Base-by-base conservation (phyloP, 1,139 yeast genomes). In the Debaryomyces fabryi region DNA sequence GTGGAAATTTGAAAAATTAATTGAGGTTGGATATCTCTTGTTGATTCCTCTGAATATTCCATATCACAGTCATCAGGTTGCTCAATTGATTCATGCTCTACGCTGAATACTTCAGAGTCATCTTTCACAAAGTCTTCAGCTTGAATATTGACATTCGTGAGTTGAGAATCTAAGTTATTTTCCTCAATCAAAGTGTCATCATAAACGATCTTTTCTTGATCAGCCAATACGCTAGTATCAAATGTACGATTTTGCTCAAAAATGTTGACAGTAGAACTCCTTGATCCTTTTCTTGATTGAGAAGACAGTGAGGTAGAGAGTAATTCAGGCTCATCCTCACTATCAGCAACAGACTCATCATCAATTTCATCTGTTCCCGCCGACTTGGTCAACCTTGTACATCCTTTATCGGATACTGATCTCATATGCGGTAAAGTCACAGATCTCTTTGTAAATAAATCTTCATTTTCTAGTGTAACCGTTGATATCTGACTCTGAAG, bases 261-360 rank as follows among this genome's bases (percentile, higher is more conserved):
- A 6, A 4, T 9, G n/a, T 29, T 30, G 8, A 13, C 13, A n/a
- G 27, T 40, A 9, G 43, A 40, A 18, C 43, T 29, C 20, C 43
- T 18, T 18, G 43, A 40, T 18, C n/a, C 20, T 18, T 23, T 25
- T 27, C 18, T 20, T 20, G 46, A 20, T 29, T 29, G 46, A n/a
- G 46, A 40, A 9, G 37, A 9, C 43, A 20, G 37, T n/a, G 34
- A 33, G 6, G 41, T 35, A 5, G 42, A 34, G 9, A 50, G 42
- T 15, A 51, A n/a, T 12, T 52, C 58, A 3, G 50, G 55, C 23
- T 54, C 58, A 7, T 48, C 56, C 36, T 53, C 58, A 39, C 58
- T 54, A 39, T 54, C 51, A n/a, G 39, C 58, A 3, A 53, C 41
- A 2, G 43, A 27, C 9, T 47, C 50, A 9, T 36, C 50, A 3